Evolutionary conservation across 1,284 basidiomycete genomes (phyloP).

Genomic region (Ustilago cynodontis): DNA sequence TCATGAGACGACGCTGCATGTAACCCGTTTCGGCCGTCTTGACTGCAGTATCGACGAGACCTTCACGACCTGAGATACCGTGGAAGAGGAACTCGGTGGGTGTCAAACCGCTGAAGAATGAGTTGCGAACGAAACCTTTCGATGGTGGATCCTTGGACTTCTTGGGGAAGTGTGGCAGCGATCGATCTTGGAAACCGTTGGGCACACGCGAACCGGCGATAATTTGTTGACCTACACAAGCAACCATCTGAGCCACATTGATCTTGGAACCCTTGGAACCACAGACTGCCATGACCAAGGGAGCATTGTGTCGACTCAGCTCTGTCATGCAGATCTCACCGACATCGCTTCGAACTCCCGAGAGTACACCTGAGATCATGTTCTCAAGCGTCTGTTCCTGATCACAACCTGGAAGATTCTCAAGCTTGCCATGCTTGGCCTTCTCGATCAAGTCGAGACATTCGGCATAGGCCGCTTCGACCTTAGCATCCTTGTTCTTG

Average conservation of each 20-base stretch:
- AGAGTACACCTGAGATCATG: constrained; percentile 91
- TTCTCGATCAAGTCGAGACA: constrained; percentile 88
- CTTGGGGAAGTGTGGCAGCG: constrained; percentile 97
- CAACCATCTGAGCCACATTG: constrained; percentile 99
- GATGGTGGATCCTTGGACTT: constrained; percentile 96
- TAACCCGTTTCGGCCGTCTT: constrained; percentile 99
- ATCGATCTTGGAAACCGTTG: constrained; percentile 98
- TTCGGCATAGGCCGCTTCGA: constrained; percentile 88
- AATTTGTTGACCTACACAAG: constrained; percentile 99
- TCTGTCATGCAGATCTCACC: constrained; percentile 99
- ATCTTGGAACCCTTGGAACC: constrained; percentile 98
- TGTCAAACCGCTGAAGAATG: constrained; percentile 93
- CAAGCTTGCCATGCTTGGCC: constrained; percentile 91
- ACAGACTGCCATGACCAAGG: constrained; percentile 98
- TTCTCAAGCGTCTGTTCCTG: constrained; percentile 97
- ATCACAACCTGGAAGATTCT: constrained; percentile 95
- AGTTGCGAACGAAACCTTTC: constrained; percentile 96
- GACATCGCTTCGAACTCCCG: constrained; percentile 93
- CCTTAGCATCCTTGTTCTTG: constrained; percentile 84
- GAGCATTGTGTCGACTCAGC: constrained; percentile 93
- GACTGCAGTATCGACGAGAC: constrained; percentile 98
- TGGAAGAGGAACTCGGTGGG: constrained; percentile 99
- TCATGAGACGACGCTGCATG: constrained; percentile 99
- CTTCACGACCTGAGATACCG: constrained; percentile 98
- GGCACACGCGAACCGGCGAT: constrained; percentile 98